Conservation (phyloP, 2,329 filamentous ascomycete species). For the Xylariaceae sp. region DNA sequence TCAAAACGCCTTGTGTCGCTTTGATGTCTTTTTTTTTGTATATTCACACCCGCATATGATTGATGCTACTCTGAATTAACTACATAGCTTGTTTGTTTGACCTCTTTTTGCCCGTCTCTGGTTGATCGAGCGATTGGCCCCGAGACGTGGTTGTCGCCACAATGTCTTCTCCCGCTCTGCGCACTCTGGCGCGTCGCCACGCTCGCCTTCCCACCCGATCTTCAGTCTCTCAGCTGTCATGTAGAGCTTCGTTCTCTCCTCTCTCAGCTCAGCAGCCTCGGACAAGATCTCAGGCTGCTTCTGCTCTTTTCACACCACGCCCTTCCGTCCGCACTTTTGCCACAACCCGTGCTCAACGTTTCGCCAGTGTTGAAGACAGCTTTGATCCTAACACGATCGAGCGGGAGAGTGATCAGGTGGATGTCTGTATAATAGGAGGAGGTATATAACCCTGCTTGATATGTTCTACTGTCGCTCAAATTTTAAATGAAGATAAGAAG, state of each 20-base stretch:
- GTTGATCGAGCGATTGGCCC: neutral
- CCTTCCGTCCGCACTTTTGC: constrained; percentile 34
- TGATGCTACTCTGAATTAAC: neutral
- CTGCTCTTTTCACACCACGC: constrained; percentile 14
- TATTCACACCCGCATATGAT: neutral
- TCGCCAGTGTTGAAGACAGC: constrained; percentile 41
- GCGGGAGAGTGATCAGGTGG: constrained; percentile 86
- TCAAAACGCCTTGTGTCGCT: neutral
- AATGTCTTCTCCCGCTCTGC: constrained; percentile 30
- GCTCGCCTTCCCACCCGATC: constrained; percentile 22
- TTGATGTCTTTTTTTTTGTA: neutral
- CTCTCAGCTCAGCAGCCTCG: constrained; percentile 11
- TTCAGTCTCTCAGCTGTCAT: constrained; percentile 17
- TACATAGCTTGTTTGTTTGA: neutral
- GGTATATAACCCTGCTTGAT: constrained; percentile 42
- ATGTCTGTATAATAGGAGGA: constrained; percentile 94
- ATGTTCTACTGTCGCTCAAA: neutral
- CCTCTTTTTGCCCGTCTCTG: neutral
- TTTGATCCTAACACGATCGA: constrained; percentile 68
- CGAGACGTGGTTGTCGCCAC: constrained; percentile 1
- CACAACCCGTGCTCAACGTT: constrained; percentile 29
- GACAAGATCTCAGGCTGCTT: constrained; percentile 15
- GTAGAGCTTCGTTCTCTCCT: constrained; percentile 25
- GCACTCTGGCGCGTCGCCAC: constrained; percentile 26
- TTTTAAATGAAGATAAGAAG: neutral